A percentile compares a stretch with the other conserved stretches of the same genome.
phyloP scores from a whole-genome alignment of 805 yeast species.

The Sungouiozyma ichnusensis region DNA sequence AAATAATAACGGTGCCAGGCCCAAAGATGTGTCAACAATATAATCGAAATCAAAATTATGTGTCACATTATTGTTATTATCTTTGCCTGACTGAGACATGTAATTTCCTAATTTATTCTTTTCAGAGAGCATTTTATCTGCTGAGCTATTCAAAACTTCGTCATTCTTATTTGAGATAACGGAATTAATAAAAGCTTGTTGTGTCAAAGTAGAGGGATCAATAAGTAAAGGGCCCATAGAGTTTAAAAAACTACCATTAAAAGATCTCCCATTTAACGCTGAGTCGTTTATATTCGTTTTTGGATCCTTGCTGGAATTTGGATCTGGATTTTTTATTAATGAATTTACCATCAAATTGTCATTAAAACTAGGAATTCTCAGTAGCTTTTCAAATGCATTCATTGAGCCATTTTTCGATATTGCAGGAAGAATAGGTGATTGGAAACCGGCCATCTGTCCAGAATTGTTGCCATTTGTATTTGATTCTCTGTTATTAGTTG shows the following conservation, averaged over 20 bases:
- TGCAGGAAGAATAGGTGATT: neutral
- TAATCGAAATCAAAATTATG: constrained; percentile 37
- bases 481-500: neutral
- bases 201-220: neutral
- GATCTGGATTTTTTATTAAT: neutral
- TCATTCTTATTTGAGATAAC: neutral
- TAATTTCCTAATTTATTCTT: neutral
- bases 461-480: neutral
- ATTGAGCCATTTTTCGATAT: constrained; percentile 2
- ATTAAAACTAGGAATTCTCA: constrained; percentile 20
- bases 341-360: constrained; percentile 8
- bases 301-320: neutral
- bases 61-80: neutral
- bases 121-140: neutral
- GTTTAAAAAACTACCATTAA: neutral
- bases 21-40: constrained; percentile 76
- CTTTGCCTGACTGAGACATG: neutral
- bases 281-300: neutral
- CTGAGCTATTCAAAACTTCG: neutral
- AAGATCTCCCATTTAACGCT: neutral
- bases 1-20: constrained; percentile 52
- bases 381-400: constrained; percentile 12
- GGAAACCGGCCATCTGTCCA: neutral
- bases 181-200: neutral
- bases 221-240: neutral